Evolutionary conservation across 371 early-diverging fungal species (phyloP).

Genomic region (Chytridium lagenaria): DNA sequence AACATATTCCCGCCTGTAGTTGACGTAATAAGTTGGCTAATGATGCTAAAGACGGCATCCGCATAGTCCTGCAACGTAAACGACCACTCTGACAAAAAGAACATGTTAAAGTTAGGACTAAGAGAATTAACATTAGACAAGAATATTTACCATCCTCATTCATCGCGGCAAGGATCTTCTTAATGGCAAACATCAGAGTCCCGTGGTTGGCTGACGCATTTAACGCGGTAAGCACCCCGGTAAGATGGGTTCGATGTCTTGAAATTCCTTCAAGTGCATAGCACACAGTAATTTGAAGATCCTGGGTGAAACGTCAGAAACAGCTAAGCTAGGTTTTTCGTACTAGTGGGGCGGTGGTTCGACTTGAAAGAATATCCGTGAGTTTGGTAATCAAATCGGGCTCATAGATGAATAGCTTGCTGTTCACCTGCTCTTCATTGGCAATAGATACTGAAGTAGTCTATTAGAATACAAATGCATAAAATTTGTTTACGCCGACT

Average conservation of each 20-base stretch:
- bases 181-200: slow-evolving; percentile 66
- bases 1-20: slow-evolving; percentile 89
- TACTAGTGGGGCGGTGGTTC: slow-evolving; percentile 42
- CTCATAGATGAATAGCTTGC: slow-evolving; percentile 81
- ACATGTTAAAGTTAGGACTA: too few relatives aligned
- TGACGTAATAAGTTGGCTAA: slow-evolving; percentile 76
- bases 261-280: slow-evolving; percentile 84
- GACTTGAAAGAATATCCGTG: slow-evolving; percentile 78
- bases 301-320: slow-evolving; percentile 38
- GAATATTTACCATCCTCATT: slow-evolving; percentile 45
- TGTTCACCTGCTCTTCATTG: slow-evolving; percentile 73
- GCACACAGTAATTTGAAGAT: slow-evolving; percentile 78
- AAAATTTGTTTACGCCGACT: slow-evolving; percentile 22
- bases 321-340: not conserved
- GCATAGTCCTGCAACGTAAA: slow-evolving; percentile 69
- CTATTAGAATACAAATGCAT: slow-evolving; percentile 16
- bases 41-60: slow-evolving; percentile 82
- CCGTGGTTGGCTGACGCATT: slow-evolving; percentile 96
- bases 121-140: not conserved
- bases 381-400: slow-evolving; percentile 80
- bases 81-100: not conserved
- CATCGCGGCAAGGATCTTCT: slow-evolving; percentile 61
- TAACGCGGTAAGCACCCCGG: slow-evolving; percentile 83
- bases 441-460: slow-evolving; percentile 26
- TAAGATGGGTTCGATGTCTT: slow-evolving; percentile 72